Percentiles rank a stretch among this genome's conserved stretches.
Conservation (phyloP, 1,139 yeast species). For the Pichia sp. region DNA sequence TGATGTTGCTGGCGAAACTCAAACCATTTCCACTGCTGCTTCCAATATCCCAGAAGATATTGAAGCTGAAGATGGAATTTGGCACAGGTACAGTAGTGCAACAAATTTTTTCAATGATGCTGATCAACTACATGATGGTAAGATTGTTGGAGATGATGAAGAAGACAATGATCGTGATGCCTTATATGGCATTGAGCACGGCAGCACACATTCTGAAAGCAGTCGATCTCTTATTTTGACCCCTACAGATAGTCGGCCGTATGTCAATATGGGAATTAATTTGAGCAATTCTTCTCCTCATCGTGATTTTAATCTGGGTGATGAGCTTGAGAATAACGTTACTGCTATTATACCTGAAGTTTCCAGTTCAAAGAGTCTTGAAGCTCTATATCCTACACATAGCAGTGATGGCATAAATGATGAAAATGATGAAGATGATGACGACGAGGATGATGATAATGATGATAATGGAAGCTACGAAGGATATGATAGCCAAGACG, state of each 20-base stretch:
- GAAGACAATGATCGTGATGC: background rate
- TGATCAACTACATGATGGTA: background rate
- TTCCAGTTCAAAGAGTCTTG: constrained; percentile 6
- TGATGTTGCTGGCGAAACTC: background rate
- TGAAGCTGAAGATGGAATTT: constrained; percentile 5
- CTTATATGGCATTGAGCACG: background rate
- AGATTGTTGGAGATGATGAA: background rate
- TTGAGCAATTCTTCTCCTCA: background rate
- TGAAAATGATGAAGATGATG: background rate
- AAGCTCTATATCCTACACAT: constrained; percentile 18
- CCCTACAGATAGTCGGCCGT: constrained; percentile 9
- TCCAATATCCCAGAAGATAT: background rate
- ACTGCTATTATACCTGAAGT: background rate
- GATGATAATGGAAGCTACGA: background rate
- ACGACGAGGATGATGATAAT: constrained; percentile 1
- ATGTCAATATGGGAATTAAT: background rate
- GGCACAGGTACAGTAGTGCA: constrained; percentile 14
- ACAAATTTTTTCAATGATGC: constrained; percentile 12
- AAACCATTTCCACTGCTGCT: background rate
- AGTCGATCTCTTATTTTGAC: constrained; percentile 2
- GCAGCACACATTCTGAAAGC: background rate
- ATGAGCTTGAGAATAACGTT: constrained; percentile 17
- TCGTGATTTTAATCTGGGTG: constrained; percentile 16
- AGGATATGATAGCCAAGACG: background rate
- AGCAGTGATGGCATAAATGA: constrained; percentile 12